phyloP scores from a whole-genome alignment of 1,284 basidiomycete species.

The Kwoniella shivajii region DNA sequence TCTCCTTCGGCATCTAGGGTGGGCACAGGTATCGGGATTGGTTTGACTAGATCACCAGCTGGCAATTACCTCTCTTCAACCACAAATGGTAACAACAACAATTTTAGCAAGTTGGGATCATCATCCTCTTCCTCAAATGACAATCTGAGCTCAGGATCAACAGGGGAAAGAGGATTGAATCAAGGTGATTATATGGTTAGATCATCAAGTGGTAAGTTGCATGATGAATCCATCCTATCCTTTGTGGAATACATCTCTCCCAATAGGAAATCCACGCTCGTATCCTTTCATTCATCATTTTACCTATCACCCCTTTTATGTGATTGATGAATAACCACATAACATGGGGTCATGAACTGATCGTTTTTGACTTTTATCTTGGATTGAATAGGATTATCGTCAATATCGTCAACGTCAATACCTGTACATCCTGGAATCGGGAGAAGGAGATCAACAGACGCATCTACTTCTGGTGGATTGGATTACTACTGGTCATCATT shows the following conservation, averaged over 20 bases:
- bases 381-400: not conserved
- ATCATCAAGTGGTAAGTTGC: slow-evolving; percentile 24
- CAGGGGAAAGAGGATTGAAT: not conserved
- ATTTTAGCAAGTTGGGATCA: too few relatives aligned
- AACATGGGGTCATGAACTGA: not conserved
- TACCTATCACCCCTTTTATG: not conserved
- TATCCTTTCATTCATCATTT: not conserved
- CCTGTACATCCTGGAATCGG: slow-evolving; percentile 14
- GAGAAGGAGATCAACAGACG: slow-evolving; percentile 38
- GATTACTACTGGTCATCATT: slow-evolving; percentile 49
- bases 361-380: not conserved
- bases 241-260: too few relatives aligned
- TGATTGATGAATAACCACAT: not conserved
- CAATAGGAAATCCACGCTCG: not conserved
- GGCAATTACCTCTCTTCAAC: slow-evolving; percentile 16
- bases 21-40: not conserved
- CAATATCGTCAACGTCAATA: slow-evolving; percentile 2
- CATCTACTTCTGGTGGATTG: slow-evolving; percentile 40
- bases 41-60: slow-evolving; percentile 20
- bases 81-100: too few relatives aligned
- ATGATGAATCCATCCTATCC: too few relatives aligned
- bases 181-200: slow-evolving; percentile 17
- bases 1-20: not conserved
- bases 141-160: not conserved
- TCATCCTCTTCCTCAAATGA: too few relatives aligned